phyloP scores from a whole-genome alignment of 2,329 filamentous ascomycete genomes.

The Colletotrichum plurivorum region DNA sequence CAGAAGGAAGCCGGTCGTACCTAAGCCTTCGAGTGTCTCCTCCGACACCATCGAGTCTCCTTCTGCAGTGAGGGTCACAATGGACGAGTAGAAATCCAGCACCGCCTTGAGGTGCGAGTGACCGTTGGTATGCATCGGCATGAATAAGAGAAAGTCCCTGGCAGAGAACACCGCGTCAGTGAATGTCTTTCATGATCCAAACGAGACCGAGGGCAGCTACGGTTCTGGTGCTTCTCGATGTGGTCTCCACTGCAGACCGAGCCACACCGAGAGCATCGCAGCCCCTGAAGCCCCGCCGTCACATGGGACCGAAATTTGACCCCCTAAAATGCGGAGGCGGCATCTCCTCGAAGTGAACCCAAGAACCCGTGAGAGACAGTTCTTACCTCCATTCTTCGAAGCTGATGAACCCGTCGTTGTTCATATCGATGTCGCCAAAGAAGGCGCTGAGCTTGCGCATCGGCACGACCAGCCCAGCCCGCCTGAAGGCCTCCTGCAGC shows the following conservation, averaged over 20 bases:
- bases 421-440: conserved; percentile 90
- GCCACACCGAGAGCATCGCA: conserved; percentile 17
- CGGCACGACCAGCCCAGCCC: conserved; percentile 84
- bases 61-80: conserved; percentile 91
- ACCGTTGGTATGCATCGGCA: conserved; percentile 72
- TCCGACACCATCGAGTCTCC: conserved; percentile 94
- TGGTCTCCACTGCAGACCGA: neutral
- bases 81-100: conserved; percentile 91
- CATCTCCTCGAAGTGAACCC: neutral
- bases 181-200: neutral
- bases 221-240: neutral
- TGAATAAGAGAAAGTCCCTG: conserved; percentile 94
- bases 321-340: neutral
- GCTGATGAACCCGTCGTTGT: conserved; percentile 88
- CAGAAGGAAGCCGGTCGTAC: conserved; percentile 84
- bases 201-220: neutral
- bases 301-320: conserved; percentile 1
- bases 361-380: neutral
- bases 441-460: conserved; percentile 84
- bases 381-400: conserved; percentile 97
- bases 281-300: conserved; percentile 21
- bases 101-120: conserved; percentile 83
- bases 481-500: conserved; percentile 82
- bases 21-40: conserved; percentile 92
- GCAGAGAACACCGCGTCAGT: conserved; percentile 13